Evolutionary conservation across 73 alveolate genomes (phyloP), one percentile per base, ranked within the genome.

Genomic region (Paramecium tetraurelia): DNA sequence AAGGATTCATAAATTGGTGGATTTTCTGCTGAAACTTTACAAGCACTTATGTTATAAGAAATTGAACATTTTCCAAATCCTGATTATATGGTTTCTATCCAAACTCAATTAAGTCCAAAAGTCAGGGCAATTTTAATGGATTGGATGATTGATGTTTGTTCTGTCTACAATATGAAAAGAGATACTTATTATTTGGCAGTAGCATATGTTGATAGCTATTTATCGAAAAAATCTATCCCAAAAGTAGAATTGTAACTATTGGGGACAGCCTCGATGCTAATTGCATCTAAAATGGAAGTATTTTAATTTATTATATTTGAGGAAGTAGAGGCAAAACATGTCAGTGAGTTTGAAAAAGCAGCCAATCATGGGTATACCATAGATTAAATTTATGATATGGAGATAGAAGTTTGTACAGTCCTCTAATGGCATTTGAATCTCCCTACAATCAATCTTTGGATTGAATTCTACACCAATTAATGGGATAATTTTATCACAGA

Each of bases 81-180:
- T 35, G 46, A 92, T 29, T 93, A 93, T 27, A 59, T 93, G 89
- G 35, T 70, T 24, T 14, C 77, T 33, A 59, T 70, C 24, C 40
- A 95, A 72, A 31, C 84, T 10, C 95, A 96, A 43, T 89, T 98
- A 58, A 90, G 88, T 72, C 86, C 93, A 71, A 94, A 59, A 44
- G 97, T 97, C 97, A 92, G 99, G 46, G 95, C 96, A 12, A 93
- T 98, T 36, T 93, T 98, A 72, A 59, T 98, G 29, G 99, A 98
- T 93, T 97, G 99, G 99, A 95, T 97, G 96, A 95, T 97, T 98
- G 99, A 98, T 92, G 99, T 98, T 29, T 93, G 98, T 43, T 94
- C 94, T 35, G 98, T 95, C 92, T 97, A 97, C 72, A 94, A 92
- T 12, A 94, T 98, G 77, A 92, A 92, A 76, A 85, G 99, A 58